phyloP scores from a whole-genome alignment of 768 basidiomycete species.

The Jaapia argillacea region DNA sequence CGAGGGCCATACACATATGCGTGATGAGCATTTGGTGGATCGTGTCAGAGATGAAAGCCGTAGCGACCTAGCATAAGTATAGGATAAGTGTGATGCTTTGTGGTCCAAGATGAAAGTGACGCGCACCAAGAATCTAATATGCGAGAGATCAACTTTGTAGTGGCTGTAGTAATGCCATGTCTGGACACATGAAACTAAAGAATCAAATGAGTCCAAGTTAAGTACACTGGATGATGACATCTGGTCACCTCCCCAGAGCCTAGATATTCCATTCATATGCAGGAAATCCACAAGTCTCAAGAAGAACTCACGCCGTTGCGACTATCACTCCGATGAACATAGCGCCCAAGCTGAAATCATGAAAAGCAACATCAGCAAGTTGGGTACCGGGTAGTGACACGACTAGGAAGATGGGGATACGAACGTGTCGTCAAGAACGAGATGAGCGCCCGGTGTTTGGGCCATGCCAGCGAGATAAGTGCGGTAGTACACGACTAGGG shows the following conservation, averaged over 20 bases:
- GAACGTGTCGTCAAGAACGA: background rate
- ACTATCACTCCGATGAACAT: slow-evolving; percentile 1
- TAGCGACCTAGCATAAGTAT: slow-evolving; percentile 1
- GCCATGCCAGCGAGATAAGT: background rate
- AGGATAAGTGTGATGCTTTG: background rate
- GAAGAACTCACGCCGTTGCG: background rate
- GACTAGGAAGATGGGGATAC: background rate
- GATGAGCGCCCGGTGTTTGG: background rate
- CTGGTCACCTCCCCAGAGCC: background rate
- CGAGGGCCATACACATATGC: slow-evolving; percentile 9
- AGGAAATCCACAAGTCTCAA: background rate
- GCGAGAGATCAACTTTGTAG: slow-evolving; percentile 2
- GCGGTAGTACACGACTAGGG: background rate
- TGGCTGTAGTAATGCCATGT: slow-evolving; percentile 5
- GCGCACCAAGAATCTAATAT: slow-evolving; percentile 4
- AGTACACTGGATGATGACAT: background rate
- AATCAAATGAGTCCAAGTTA: background rate
- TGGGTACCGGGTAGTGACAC: too few relatives aligned
- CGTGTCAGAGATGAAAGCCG: slow-evolving; percentile 12
- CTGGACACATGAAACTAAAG: slow-evolving; percentile 1
- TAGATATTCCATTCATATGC: background rate
- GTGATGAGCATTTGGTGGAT: slow-evolving; percentile 15
- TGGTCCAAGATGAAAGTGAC: background rate
- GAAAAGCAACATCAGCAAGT: background rate
- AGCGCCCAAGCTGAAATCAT: slow-evolving; percentile 1